phyloP scores from a whole-genome alignment of 257 asterid species.

The Petrea volubilis region DNA sequence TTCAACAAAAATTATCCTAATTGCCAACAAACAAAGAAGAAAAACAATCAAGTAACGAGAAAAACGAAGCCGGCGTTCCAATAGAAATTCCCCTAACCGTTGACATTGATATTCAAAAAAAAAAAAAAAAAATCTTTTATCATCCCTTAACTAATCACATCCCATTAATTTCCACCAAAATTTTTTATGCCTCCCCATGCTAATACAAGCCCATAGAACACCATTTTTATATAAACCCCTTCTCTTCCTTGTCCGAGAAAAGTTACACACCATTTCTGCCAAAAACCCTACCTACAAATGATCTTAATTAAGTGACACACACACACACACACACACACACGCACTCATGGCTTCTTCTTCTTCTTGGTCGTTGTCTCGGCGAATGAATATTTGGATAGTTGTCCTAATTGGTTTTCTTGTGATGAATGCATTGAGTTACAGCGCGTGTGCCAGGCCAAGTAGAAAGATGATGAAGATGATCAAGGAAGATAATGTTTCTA shows the following conservation, averaged over 20 bases:
- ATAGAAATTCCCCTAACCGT: slow-evolving; percentile 27
- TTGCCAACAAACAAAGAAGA: background rate
- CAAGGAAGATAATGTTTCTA: slow-evolving; percentile 16
- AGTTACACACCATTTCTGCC: background rate
- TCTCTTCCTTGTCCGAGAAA: slow-evolving; percentile 11
- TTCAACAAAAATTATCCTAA: background rate
- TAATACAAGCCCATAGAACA: slow-evolving; percentile 9
- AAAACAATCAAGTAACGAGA: too few species aligned
- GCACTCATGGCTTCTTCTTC: slow-evolving; percentile 3
- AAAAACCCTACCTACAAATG: background rate
- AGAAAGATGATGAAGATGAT: slow-evolving; percentile 20
- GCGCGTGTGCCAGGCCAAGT: slow-evolving; percentile 26
- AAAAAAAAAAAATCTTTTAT: background rate
- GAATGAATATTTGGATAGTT: background rate
- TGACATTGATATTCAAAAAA: slow-evolving; percentile 32
- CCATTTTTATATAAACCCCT: slow-evolving; percentile 10
- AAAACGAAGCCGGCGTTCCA: slow-evolving; percentile 30
- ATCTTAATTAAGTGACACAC: background rate
- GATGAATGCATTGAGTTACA: background rate
- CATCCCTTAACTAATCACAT: slow-evolving; percentile 20
- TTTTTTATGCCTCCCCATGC: slow-evolving; percentile 35
- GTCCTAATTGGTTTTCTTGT: slow-evolving; percentile 18
- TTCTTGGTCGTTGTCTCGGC: background rate
- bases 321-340: background rate
- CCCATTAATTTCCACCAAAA: slow-evolving; percentile 24